A percentile compares a stretch with the other conserved stretches of the same genome.
phyloP scores from a whole-genome alignment of 192 early-diverging fungal genomes.

The Mortierella hygrophila region DNA sequence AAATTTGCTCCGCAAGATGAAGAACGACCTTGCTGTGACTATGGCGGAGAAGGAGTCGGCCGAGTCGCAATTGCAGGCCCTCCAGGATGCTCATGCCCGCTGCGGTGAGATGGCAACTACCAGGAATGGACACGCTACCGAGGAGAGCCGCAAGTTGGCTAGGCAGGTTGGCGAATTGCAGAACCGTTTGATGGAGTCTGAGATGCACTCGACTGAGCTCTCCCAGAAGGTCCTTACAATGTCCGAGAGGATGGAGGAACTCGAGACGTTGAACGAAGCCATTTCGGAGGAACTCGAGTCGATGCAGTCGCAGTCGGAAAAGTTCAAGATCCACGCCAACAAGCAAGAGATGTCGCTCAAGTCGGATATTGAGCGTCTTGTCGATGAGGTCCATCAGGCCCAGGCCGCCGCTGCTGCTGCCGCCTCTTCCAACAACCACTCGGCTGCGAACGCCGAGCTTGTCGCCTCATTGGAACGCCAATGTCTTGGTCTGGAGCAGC shows the following conservation, averaged over 20 bases:
- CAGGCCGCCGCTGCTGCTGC: conserved; percentile 15
- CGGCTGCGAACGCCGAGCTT: conserved; percentile 5
- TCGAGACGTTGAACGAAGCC: conserved; percentile 44
- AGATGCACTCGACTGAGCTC: conserved; percentile 40
- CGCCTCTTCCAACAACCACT: background rate
- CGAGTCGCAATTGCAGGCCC: conserved; percentile 8
- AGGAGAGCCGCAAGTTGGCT: conserved; percentile 24
- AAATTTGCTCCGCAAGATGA: conserved; percentile 34
- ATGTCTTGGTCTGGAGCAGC: conserved; percentile 29
- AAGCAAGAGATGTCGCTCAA: conserved; percentile 31
- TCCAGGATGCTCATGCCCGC: conserved; percentile 20
- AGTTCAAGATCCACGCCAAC: conserved; percentile 7
- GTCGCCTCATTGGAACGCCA: conserved; percentile 18
- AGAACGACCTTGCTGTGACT: conserved; percentile 36
- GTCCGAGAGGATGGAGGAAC: conserved; percentile 42
- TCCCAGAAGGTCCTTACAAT: conserved; percentile 27
- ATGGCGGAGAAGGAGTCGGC: conserved; percentile 33
- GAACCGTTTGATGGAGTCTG: conserved; percentile 29
- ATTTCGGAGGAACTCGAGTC: conserved; percentile 48
- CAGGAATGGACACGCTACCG: conserved; percentile 18
- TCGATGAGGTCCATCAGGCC: conserved; percentile 35
- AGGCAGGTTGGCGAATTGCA: conserved; percentile 6
- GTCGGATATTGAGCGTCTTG: conserved; percentile 39
- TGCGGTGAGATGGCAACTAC: conserved; percentile 1
- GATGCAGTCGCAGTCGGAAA: conserved; percentile 25